Percentiles rank a stretch among this genome's conserved stretches.
phyloP scores from a whole-genome alignment of 352 stramenopile species.

The Thalassiosira livingstoniorum region DNA sequence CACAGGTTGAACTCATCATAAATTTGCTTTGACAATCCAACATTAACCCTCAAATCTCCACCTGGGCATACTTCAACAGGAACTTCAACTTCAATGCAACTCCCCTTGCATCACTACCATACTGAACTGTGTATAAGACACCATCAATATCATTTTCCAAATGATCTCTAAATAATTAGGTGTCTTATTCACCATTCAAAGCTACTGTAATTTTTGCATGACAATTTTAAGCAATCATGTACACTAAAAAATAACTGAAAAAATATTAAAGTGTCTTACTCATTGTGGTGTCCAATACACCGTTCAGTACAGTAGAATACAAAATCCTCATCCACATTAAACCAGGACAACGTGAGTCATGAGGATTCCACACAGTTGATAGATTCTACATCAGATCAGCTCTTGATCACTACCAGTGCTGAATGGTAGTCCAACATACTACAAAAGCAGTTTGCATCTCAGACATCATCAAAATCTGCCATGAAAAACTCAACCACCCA shows the following conservation, averaged over 20 bases:
- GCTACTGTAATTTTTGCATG: too few species aligned
- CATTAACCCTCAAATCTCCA: conserved; percentile 52
- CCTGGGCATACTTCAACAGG: conserved; percentile 37
- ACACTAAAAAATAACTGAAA: too few species aligned
- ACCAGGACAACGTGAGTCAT: neutral
- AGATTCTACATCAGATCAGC: conserved; percentile 11
- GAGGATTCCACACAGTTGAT: conserved; percentile 2
- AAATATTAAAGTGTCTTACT: too few species aligned
- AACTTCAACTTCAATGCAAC: conserved; percentile 50
- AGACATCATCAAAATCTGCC: neutral
- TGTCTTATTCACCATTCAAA: too few species aligned
- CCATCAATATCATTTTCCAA: too few species aligned
- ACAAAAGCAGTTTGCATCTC: conserved; percentile 1
- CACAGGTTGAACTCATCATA: conserved; percentile 42
- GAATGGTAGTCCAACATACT: conserved; percentile 3
- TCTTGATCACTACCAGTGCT: conserved; percentile 22
- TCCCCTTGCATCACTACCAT: too few species aligned
- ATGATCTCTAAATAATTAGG: too few species aligned
- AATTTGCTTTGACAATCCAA: conserved; percentile 47
- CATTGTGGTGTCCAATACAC: too few species aligned
- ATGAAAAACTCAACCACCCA: conserved; percentile 13
- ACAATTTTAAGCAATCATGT: too few species aligned
- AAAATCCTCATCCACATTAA: conserved; percentile 22
- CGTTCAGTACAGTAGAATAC: conserved; percentile 49
- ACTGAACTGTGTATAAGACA: too few species aligned